Conservation (phyloP, 2,329 filamentous ascomycete genomes). For the Fusarium verticillioides region DNA sequence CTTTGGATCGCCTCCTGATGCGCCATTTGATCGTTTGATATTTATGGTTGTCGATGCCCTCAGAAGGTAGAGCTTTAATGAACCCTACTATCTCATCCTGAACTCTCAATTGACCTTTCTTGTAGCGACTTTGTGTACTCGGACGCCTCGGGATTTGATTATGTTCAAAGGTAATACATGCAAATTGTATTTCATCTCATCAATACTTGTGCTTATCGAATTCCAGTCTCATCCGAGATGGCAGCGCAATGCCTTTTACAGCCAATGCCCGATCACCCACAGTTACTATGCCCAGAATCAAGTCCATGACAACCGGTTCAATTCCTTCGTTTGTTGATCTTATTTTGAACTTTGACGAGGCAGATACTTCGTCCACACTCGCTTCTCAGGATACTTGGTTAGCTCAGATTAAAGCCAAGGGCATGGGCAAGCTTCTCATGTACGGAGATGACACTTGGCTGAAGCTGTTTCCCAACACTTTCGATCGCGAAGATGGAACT, state of each 20-base stretch:
- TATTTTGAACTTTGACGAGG: slow-evolving; percentile 95
- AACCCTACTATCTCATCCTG: neutral
- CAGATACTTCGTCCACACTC: slow-evolving; percentile 88
- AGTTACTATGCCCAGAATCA: slow-evolving; percentile 97
- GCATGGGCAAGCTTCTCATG: slow-evolving; percentile 83
- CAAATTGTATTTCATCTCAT: neutral
- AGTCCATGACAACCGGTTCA: slow-evolving; percentile 96
- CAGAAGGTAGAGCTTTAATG: slow-evolving; percentile 70
- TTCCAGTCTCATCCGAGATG: slow-evolving; percentile 81
- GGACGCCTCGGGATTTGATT: slow-evolving; percentile 81
- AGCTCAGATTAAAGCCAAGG: slow-evolving; percentile 84
- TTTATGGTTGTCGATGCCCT: slow-evolving; percentile 99
- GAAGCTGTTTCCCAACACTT: slow-evolving; percentile 91
- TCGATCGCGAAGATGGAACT: slow-evolving; percentile 89
- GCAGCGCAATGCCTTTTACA: slow-evolving; percentile 90
- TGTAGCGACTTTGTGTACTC: slow-evolving; percentile 92
- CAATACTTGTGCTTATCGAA: slow-evolving; percentile 13
- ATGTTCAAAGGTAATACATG: slow-evolving; percentile 80
- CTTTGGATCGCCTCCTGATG: slow-evolving; percentile 66
- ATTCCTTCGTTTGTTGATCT: slow-evolving; percentile 98
- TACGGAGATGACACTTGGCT: slow-evolving; percentile 99
- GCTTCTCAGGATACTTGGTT: slow-evolving; percentile 95
- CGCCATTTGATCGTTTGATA: slow-evolving; percentile 87
- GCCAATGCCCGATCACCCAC: slow-evolving; percentile 96
- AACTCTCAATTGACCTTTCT: slow-evolving; percentile 36